Evolutionary conservation across 495 filamentous ascomycete genomes (phyloP).

Genomic region (Penicillium steckii): DNA sequence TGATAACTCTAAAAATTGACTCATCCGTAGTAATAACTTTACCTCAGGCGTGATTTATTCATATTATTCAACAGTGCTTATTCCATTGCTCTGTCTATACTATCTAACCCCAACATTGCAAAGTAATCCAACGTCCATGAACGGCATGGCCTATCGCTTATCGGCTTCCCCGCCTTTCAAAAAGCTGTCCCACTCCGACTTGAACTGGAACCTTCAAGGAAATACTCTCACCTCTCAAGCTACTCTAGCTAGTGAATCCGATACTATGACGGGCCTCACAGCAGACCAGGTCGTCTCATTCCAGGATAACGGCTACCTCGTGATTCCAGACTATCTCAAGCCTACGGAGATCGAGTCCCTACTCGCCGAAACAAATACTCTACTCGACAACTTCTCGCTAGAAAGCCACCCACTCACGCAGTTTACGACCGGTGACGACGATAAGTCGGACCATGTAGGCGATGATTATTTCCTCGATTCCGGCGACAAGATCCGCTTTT

Average conservation of each 20-base stretch:
- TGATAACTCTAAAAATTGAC: conserved; percentile 20
- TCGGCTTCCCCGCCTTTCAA: conserved; percentile 10
- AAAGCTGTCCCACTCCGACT: neutral
- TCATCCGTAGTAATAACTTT: too few relatives aligned
- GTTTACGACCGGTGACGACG: conserved; percentile 77
- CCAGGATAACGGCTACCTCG: conserved; percentile 80
- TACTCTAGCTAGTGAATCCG: too few relatives aligned
- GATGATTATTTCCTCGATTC: conserved; percentile 91
- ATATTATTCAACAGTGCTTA: too few relatives aligned
- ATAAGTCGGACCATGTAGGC: conserved; percentile 65
- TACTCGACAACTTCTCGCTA: conserved; percentile 75
- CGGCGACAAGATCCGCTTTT: conserved; percentile 90
- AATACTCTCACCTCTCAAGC: neutral
- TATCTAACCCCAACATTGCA: too few relatives aligned
- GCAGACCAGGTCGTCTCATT: conserved; percentile 69
- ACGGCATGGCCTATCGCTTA: conserved; percentile 5
- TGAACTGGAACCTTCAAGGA: neutral
- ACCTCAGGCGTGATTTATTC: too few relatives aligned
- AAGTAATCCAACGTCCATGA: too few relatives aligned
- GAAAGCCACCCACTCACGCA: conserved; percentile 84
- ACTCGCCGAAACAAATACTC: conserved; percentile 67
- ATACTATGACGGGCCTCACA: conserved; percentile 58
- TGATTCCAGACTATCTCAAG: conserved; percentile 77
- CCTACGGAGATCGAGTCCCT: conserved; percentile 61
- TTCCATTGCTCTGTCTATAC: too few relatives aligned